Evolutionary conservation across 2,329 filamentous ascomycete genomes (phyloP).

Genomic region (Dactylellina leptospora): DNA sequence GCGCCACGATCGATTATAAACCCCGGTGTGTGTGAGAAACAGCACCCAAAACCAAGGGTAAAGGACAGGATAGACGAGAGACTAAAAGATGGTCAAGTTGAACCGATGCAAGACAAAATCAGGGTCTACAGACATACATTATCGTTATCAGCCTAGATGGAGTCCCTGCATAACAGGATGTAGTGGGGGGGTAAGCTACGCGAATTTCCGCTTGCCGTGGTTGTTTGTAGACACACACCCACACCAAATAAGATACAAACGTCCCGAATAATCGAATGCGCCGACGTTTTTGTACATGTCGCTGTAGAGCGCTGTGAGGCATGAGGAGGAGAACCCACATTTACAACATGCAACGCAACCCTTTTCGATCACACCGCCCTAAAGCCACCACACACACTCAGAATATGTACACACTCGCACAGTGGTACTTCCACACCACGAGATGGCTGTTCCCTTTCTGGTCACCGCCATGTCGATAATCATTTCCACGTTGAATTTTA

Average conservation of each 20-base stretch:
- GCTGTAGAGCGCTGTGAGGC: no score
- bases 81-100: conserved; percentile 15
- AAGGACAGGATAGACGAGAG: conserved; percentile 32
- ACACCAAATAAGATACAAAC: conserved; percentile 30
- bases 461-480: conserved; percentile 11
- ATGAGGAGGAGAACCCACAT: conserved; percentile 9
- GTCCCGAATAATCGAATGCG: not conserved
- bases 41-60: not conserved
- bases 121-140: conserved; percentile 14
- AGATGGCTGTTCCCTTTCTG: conserved; percentile 10
- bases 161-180: conserved; percentile 32
- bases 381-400: conserved; percentile 28
- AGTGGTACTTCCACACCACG: not conserved
- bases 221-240: conserved; percentile 20
- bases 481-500: not conserved
- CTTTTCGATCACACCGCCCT: conserved; percentile 22
- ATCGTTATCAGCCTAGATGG: conserved; percentile 25
- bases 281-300: conserved; percentile 10
- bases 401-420: not conserved
- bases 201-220: conserved; percentile 47
- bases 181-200: conserved; percentile 7
- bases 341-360: conserved; percentile 48
- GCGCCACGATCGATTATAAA: conserved; percentile 28
- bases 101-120: conserved; percentile 25
- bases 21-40: not conserved